Percentiles rank a stretch among this genome's conserved stretches.
Conservation (phyloP, 257 asterid species). For the Anisodus acutangulus region DNA sequence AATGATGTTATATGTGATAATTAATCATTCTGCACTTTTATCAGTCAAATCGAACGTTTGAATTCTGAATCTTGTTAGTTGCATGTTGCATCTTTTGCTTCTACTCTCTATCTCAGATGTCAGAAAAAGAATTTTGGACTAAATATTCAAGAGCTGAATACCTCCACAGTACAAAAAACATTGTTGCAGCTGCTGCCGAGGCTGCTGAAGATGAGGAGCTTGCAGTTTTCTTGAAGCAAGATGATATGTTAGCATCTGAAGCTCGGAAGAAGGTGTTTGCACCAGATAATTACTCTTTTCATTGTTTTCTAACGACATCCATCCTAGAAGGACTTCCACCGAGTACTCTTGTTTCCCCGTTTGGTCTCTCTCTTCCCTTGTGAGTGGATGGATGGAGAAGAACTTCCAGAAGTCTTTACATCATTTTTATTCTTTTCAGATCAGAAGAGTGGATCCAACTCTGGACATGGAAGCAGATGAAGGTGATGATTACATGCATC, state of each 20-base stretch:
- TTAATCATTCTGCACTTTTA: neutral
- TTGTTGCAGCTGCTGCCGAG: constrained; percentile 96
- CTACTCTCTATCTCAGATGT: constrained; percentile 57
- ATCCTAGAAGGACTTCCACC: constrained; percentile 9
- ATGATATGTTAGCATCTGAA: constrained; percentile 80
- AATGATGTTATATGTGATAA: neutral
- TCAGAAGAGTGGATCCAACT: constrained; percentile 93
- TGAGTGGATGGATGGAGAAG: neutral
- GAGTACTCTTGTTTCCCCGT: neutral
- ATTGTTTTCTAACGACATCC: neutral
- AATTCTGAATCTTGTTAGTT: neutral
- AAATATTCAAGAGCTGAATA: constrained; percentile 95
- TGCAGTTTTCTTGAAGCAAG: constrained; percentile 93
- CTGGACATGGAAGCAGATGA: constrained; percentile 93
- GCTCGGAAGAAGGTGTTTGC: constrained; percentile 84
- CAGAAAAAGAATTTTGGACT: constrained; percentile 97
- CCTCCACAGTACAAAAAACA: constrained; percentile 91
- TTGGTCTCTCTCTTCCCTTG: neutral
- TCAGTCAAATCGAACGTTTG: neutral
- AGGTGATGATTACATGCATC: constrained; percentile 92
- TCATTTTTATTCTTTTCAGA: constrained; percentile 52
- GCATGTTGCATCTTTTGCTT: constrained; percentile 1
- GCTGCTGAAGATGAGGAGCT: constrained; percentile 99
- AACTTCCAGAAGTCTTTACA: constrained; percentile 32
- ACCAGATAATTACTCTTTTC: neutral